Evolutionary conservation across 2,329 filamentous ascomycete species (phyloP).

Genomic region (Raffaelea arxii): DNA sequence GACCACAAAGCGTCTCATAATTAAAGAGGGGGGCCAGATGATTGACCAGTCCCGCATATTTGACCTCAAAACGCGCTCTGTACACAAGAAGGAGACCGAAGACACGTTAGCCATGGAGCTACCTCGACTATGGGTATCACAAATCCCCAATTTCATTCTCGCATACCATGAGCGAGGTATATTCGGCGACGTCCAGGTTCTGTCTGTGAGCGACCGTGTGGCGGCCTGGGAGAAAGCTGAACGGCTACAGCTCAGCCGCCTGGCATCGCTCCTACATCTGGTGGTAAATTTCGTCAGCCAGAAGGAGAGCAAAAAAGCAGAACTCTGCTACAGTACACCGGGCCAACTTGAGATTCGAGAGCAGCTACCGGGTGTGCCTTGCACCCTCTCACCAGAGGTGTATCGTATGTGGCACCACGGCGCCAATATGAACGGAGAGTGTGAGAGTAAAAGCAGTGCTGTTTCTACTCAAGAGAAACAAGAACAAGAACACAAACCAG

Average conservation of each 20-base stretch:
- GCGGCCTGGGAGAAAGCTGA: constrained; percentile 25
- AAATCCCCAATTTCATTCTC: constrained; percentile 28
- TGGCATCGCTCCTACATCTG: constrained; percentile 19
- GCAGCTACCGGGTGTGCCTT: constrained; percentile 12
- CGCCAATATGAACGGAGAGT: background rate
- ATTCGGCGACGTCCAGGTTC: constrained; percentile 26
- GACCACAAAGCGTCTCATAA: constrained; percentile 1
- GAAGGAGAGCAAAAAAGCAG: constrained; percentile 12
- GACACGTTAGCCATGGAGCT: constrained; percentile 25
- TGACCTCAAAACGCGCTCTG: constrained; percentile 34
- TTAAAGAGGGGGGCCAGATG: constrained; percentile 15
- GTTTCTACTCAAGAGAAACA: background rate
- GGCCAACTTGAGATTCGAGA: constrained; percentile 16
- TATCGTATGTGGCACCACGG: constrained; percentile 9
- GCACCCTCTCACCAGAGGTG: constrained; percentile 15
- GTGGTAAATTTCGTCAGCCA: constrained; percentile 13
- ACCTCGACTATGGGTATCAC: constrained; percentile 31
- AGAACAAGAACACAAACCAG: background rate
- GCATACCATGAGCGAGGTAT: constrained; percentile 27
- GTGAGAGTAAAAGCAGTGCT: background rate
- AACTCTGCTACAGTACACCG: constrained; percentile 13
- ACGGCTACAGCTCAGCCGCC: constrained; percentile 17
- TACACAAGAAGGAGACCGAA: constrained; percentile 11
- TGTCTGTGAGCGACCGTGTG: constrained; percentile 20
- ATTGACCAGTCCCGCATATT: constrained; percentile 25